Evolutionary conservation across 2,329 filamentous ascomycete species (phyloP), one percentile per base, ranked within the genome.

Genomic region (Tricladium varicosporioides): DNA sequence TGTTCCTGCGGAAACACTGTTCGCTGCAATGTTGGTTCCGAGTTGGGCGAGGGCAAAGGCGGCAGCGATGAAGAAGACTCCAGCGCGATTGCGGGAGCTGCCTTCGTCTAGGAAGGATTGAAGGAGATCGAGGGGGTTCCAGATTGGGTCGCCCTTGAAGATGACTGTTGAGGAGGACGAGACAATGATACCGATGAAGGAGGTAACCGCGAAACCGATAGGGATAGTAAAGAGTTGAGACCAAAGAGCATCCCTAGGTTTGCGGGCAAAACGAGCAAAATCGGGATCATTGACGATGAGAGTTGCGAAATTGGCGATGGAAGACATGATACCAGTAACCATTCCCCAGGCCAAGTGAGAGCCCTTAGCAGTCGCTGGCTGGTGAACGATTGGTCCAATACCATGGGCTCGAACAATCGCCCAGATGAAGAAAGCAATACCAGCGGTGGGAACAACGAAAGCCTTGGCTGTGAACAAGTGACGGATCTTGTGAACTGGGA

Each of bases 401-500:
- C 92, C 92, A 45, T 91, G 84, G 31, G 92, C 92, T 22, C 88
- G 84, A 36, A 90, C 85, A 22, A 96, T 80, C 1, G 90, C 83
- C 92, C 92, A 97, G 67, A 91, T 87, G 72, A 96, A 89, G 72
- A 94, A 94, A 13, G 89, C 85, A 50, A 96, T 78, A 51, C 89
- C 92, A n/a, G 91, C 91, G 40, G 81, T 80, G 0, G 92, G 92
- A 0, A 94, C 92, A 58, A 95, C 83, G 69, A 85, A 89, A 0
- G 92, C 86, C 75, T 97, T 97, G 69, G 91, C 88, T 0, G 92
- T 96, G 75, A 96, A 96, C 3, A 96, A 77, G 71, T 96, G 92
- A 47, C 92, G 85, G 67, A 96, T 86, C 74, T 93, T 84, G 73
- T 96, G 89, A 1, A 96, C 91, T 0, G 91, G 91, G 64, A 94